These are phyloP conservation scores for Ascocoryne sarcoides DNA, from an alignment of 2,329 filamentous ascomycete genomes.

Conservation along the genomic window DNA sequence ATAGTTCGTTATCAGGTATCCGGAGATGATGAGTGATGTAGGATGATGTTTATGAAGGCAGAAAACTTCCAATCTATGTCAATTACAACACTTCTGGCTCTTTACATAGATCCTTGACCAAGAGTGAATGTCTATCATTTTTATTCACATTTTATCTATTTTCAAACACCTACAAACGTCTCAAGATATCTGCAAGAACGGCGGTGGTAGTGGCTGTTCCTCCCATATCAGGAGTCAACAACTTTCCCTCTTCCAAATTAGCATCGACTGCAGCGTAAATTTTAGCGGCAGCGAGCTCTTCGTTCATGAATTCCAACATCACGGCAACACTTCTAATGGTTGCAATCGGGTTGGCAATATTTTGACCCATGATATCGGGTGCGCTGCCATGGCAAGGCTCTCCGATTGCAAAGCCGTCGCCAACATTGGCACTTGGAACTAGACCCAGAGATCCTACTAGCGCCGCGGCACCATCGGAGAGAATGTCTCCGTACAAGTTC, in stretches of 20 bases:
- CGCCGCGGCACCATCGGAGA: constrained; percentile 90
- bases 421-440: constrained; percentile 91
- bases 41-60: no score
- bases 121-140: no score
- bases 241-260: constrained; percentile 73
- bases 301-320: constrained; percentile 92
- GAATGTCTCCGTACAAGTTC: constrained; percentile 94
- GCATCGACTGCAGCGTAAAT: constrained; percentile 91
- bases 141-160: no score
- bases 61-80: no score
- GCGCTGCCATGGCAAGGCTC: constrained; percentile 97
- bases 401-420: constrained; percentile 88
- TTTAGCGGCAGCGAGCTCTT: constrained; percentile 75
- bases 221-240: constrained; percentile 83
- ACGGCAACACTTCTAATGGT: constrained; percentile 83
- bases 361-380: constrained; percentile 87
- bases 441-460: constrained; percentile 87
- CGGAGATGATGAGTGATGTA: no score
- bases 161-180: constrained; percentile 60
- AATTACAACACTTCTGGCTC: no score
- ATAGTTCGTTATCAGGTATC: no score
- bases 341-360: constrained; percentile 93
- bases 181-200: constrained; percentile 80
- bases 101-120: no score
- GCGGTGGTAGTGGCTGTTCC: constrained; percentile 78